phyloP scores from a whole-genome alignment of 192 early-diverging fungal species.

The Allomyces macrogynus region DNA sequence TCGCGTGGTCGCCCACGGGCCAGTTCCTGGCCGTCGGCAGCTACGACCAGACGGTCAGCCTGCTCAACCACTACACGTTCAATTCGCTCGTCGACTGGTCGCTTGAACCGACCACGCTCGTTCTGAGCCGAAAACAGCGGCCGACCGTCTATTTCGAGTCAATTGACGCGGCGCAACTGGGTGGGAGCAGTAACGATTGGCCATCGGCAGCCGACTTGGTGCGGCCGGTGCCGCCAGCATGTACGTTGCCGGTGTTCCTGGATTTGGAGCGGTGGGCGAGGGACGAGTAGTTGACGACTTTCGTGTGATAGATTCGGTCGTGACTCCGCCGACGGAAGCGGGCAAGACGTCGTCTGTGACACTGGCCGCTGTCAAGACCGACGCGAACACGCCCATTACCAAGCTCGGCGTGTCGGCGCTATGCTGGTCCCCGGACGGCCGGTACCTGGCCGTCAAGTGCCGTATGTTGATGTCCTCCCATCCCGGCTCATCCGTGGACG shows the following conservation, averaged over 20 bases:
- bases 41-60: conserved; percentile 61
- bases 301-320: not conserved
- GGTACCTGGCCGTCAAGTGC: not conserved
- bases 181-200: not conserved
- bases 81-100: conserved; percentile 29
- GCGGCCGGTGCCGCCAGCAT: not conserved
- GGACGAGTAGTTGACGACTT: not conserved
- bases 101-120: not conserved
- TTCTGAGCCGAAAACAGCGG: not conserved
- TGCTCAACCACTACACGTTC: conserved; percentile 55
- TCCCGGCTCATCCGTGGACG: not conserved
- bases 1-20: conserved; percentile 48
- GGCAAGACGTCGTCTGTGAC: not conserved
- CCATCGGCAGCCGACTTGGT: not conserved
- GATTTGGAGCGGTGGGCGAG: not conserved
- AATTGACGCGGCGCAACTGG: not conserved
- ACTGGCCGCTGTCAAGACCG: not conserved
- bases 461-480: not conserved
- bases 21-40: conserved; percentile 67
- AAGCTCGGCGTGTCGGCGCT: not conserved
- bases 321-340: not conserved
- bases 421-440: not conserved
- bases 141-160: not conserved
- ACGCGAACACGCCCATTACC: not conserved
- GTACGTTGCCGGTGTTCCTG: not conserved